phyloP scores from a whole-genome alignment of 306 rosid species.

The Cucumis hystrix region DNA sequence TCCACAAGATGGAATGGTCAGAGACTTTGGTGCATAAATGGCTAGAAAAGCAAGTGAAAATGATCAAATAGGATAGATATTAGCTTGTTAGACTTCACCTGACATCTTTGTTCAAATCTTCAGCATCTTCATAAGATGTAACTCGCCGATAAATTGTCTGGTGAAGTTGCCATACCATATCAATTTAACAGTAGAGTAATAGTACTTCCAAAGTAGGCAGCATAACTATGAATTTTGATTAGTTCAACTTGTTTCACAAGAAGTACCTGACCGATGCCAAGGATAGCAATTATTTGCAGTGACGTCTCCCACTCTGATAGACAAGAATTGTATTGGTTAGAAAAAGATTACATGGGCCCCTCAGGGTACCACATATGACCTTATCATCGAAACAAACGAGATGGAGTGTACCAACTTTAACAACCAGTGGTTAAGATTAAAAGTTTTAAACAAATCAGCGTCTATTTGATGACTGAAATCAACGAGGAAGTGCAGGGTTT shows the following conservation, averaged over 20 bases:
- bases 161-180: constrained; percentile 9
- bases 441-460: neutral
- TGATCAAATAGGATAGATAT: constrained; percentile 9
- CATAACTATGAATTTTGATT: neutral
- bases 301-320: constrained; percentile 90
- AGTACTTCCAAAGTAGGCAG: constrained; percentile 6
- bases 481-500: neutral
- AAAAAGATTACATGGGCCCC: neutral
- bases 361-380: neutral
- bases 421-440: neutral
- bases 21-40: neutral
- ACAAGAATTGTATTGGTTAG: constrained; percentile 14
- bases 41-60: neutral
- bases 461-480: neutral
- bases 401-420: neutral
- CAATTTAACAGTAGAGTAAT: neutral
- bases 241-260: constrained; percentile 4
- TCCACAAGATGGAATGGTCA: constrained; percentile 4
- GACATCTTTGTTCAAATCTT: constrained; percentile 56
- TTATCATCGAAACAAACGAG: neutral
- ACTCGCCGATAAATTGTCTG: constrained; percentile 60
- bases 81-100: constrained; percentile 28
- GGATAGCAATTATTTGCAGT: constrained; percentile 51
- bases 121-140: constrained; percentile 47
- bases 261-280: constrained; percentile 73